Percentiles rank a stretch among this genome's conserved stretches.
phyloP scores from a whole-genome alignment of 805 yeast species.

The Pichia nakasei region DNA sequence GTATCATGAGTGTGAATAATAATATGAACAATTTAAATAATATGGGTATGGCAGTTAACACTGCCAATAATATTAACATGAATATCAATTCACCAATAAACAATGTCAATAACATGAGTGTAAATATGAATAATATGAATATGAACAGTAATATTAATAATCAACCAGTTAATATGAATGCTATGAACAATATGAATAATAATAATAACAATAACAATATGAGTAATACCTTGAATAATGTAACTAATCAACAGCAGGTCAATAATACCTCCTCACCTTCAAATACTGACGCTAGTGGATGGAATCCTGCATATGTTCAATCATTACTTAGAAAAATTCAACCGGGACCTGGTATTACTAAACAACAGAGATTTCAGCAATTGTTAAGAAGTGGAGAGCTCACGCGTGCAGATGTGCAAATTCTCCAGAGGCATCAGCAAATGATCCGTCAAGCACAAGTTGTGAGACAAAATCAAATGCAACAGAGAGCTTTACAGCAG shows the following conservation, averaged over 20 bases:
- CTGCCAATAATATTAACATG: background rate
- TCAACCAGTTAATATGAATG: no score
- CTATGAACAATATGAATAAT: background rate
- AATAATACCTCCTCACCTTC: slow-evolving; percentile 10
- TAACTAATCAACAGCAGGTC: slow-evolving; percentile 3
- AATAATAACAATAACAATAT: background rate
- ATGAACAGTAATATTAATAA: background rate
- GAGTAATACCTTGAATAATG: background rate
- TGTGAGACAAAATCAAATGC: slow-evolving; percentile 14
- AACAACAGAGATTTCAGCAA: slow-evolving; percentile 26
- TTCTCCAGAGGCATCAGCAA: slow-evolving; percentile 27
- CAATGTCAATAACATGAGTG: no score
- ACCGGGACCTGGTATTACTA: slow-evolving; percentile 27
- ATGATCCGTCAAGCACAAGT: slow-evolving; percentile 23
- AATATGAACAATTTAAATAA: background rate
- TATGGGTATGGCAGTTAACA: background rate
- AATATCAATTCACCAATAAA: background rate
- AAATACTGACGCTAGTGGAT: background rate
- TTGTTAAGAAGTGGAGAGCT: slow-evolving; percentile 25
- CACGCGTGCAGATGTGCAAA: slow-evolving; percentile 23
- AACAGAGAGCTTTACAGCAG: slow-evolving; percentile 9
- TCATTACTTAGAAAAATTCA: slow-evolving; percentile 23
- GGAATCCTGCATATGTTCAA: slow-evolving; percentile 20
- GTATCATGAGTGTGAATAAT: background rate
- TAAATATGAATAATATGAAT: background rate